Evolutionary conservation across 345 rosid genomes (phyloP), one percentile per base, ranked within the genome.

Genomic region (Acer saccharum): DNA sequence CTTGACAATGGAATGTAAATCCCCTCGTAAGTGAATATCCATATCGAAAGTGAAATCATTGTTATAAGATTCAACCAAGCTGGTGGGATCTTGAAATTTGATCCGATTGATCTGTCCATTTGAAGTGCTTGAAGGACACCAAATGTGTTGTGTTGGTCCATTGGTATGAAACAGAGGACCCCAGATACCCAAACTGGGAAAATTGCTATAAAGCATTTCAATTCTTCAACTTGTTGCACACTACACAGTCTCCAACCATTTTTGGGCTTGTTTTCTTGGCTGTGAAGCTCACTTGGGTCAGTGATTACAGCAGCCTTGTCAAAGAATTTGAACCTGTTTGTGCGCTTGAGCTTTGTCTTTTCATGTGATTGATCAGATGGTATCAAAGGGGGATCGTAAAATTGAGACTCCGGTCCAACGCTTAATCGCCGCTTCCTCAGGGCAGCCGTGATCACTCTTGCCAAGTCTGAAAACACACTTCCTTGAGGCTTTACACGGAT

Each of bases 61-160:
- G 91, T 80, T 54, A 76, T 60, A 2, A 93, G 88, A 27, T 85
- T 81, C 90, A 91, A 84, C 98, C 97, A 91, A 25, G 86, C 89
- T 17, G 93, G 91, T 1, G 97, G 98, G 54, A 84, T 75, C 41
- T 80, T 13, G 58, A 93, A 89, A 13, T 76, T 52, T 2, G 54
- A 32, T 20, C 89, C 89, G 10, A 90, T 60, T 7, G 80, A 62
- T 74, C 63, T 86, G 65, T 85, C 78, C 84, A 82, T 81, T 58
- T 91, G 93, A 18, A 88, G 82, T 7, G 89, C 89, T 79, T 89
- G 94, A 63, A 91, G 86, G 43, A 90, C 66, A 11, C 98, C 96
- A 63, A 90, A 85, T n/a, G 90, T 84, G 78, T 58, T 86, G 72
- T 86, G 87, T 75, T 91, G 96, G 52, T 93, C 96, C 77, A 87